A percentile compares a stretch with the other conserved stretches of the same genome.
Evolutionary conservation across 2,329 filamentous ascomycete species (phyloP).

Genomic region (Ilyonectria mors-panacis): DNA sequence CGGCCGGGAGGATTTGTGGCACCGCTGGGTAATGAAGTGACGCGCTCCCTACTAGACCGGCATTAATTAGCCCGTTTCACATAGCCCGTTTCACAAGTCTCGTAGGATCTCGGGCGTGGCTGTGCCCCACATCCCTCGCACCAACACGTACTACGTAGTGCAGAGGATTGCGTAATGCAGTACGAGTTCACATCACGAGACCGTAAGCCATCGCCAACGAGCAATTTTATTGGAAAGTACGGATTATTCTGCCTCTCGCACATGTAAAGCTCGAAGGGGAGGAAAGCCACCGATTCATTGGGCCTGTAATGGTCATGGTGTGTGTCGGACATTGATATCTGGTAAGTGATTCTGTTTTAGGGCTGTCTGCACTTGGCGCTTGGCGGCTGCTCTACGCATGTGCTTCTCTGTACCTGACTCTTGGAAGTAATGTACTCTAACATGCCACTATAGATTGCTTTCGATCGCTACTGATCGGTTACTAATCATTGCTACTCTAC

Average conservation of each 20-base stretch:
- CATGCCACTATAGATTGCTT: not conserved
- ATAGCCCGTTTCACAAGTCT: not conserved
- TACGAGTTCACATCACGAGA: slow-evolving; percentile 28
- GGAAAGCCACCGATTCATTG: not conserved
- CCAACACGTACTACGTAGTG: not conserved
- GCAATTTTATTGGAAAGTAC: slow-evolving; percentile 4
- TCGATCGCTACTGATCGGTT: not conserved
- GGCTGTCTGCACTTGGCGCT: not conserved
- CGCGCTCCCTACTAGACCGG: too few relatives aligned
- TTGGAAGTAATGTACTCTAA: not conserved
- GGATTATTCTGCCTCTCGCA: not conserved
- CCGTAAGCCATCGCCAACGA: not conserved
- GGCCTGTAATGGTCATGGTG: not conserved
- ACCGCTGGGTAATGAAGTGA: too few relatives aligned
- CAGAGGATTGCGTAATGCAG: slow-evolving; percentile 40
- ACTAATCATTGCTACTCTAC: not conserved
- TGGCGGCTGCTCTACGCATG: not conserved
- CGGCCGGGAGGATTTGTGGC: too few relatives aligned
- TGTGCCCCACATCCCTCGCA: not conserved
- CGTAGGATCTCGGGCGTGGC: not conserved
- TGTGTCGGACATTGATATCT: not conserved
- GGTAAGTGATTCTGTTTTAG: not conserved
- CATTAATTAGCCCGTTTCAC: not conserved
- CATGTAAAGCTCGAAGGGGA: not conserved
- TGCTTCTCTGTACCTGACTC: not conserved